A percentile compares a stretch with the other conserved stretches of the same genome.
Evolutionary conservation across 1,284 basidiomycete genomes (phyloP).

Genomic region (Mrakiaceae sp.): DNA sequence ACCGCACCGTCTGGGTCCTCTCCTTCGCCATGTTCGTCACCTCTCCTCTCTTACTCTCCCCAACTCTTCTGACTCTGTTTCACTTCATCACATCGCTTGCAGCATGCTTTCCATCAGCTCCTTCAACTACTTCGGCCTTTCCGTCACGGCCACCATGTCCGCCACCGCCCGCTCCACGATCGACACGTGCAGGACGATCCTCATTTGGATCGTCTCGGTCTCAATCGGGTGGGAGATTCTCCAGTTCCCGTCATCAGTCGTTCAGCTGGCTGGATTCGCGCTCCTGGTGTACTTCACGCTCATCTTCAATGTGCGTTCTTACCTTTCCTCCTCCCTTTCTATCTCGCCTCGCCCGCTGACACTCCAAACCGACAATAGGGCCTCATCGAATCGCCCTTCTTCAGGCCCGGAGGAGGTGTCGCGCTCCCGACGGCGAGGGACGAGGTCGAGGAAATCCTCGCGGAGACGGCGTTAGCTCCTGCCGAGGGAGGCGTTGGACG

Average conservation of each 20-base stretch:
- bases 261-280: conserved; percentile 82
- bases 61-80: neutral
- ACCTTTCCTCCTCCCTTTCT: no score
- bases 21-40: conserved; percentile 45
- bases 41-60: neutral
- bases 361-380: no score
- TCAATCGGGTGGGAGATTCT: conserved; percentile 86
- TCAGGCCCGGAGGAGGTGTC: no score
- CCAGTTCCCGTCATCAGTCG: conserved; percentile 63
- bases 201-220: conserved; percentile 55
- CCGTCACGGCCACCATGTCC: conserved; percentile 79
- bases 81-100: neutral
- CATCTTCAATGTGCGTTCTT: conserved; percentile 45
- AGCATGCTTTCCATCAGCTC: conserved; percentile 77
- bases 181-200: conserved; percentile 86
- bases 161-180: conserved; percentile 76
- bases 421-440: no score
- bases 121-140: conserved; percentile 93
- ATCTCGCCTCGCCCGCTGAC: no score
- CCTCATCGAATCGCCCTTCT: no score
- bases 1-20: conserved; percentile 63
- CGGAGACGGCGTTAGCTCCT: no score
- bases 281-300: conserved; percentile 56
- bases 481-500: no score
- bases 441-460: no score